Evolutionary conservation across 768 basidiomycete genomes (phyloP), one percentile per base, ranked within the genome.

Genomic region (Phaffia tasmanica): DNA sequence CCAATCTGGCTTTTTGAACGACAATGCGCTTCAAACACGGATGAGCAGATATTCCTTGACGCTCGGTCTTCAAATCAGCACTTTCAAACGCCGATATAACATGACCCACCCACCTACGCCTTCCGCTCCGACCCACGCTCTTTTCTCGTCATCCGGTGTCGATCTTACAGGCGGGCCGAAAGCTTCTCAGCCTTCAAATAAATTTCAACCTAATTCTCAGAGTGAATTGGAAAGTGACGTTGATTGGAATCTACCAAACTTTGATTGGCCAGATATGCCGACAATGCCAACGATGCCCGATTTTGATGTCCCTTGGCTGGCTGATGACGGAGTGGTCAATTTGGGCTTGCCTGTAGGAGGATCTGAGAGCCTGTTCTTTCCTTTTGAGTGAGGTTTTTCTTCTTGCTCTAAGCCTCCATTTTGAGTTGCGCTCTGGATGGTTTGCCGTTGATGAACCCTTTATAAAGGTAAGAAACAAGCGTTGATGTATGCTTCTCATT

Each of bases 311-410:
- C 8, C 55, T 67, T 66, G 58, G 57, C 42, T 51, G 42, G 49
- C n/a, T 3, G 48, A 49, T 77, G 47, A 94, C 88, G 91, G 84
- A 73, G 78, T 93, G 70, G 84, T 85, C 19, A 92, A 97, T 75
- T 83, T 97, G 18, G 89, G 92, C 19, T 79, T 95, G 62, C 92
- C 92, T n/a, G 80, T 84, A 48, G 92, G 92, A 71, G 92, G 92
- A 54, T 87, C 86, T 3, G 92, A 97, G 71, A 88, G 86, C 16
- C 86, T 94, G 62, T 93, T 97, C 78, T 76, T 93, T 6, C 76
- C 75, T 67, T 51, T 46, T 49, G 64, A 64, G 63, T 65, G 35
- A 32, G 65, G 11, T 42, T 11, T n/a, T 1, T 48, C 23, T 21
- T 30, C 50, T 25, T 9, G 9, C n/a, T 63, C 18, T 27, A 4